phyloP scores from a whole-genome alignment of 371 early-diverging fungal genomes.

The Saksenaea vasiformis region DNA sequence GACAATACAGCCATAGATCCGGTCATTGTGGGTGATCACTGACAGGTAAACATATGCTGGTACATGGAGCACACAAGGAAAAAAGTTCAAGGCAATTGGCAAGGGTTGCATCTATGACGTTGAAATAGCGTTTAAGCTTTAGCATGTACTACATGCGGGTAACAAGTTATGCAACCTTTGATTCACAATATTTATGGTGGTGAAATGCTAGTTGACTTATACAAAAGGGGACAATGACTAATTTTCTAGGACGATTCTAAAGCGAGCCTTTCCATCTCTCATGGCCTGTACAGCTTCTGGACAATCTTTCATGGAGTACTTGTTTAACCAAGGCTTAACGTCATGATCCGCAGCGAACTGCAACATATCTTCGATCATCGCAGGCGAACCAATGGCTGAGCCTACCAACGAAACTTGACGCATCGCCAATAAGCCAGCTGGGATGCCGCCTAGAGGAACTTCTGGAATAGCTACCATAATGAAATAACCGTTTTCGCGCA shows the following conservation, averaged over 20 bases:
- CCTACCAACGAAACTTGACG: conserved; percentile 58
- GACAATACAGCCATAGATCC: no score
- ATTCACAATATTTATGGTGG: no score
- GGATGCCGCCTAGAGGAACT: conserved; percentile 30
- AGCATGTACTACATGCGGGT: no score
- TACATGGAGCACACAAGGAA: no score
- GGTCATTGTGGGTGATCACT: no score
- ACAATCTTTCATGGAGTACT: conserved; percentile 58
- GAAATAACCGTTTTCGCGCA: conserved; percentile 48
- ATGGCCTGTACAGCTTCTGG: conserved; percentile 65
- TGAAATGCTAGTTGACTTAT: no score
- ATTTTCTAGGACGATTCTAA: conserved; percentile 63
- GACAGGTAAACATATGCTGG: no score
- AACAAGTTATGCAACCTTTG: no score
- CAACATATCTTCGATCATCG: conserved; percentile 63
- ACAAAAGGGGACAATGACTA: neutral
- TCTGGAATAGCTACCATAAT: conserved; percentile 68
- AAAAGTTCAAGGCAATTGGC: no score
- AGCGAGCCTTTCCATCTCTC: conserved; percentile 65
- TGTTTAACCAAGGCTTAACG: conserved; percentile 69
- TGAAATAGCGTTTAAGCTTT: no score
- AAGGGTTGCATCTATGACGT: no score
- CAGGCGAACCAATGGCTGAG: conserved; percentile 67
- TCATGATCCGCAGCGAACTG: conserved; percentile 67
- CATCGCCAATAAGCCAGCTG: conserved; percentile 37